Evolutionary conservation across 108 stramenopile genomes (phyloP).

Genomic region (Skeletonema potamos): DNA sequence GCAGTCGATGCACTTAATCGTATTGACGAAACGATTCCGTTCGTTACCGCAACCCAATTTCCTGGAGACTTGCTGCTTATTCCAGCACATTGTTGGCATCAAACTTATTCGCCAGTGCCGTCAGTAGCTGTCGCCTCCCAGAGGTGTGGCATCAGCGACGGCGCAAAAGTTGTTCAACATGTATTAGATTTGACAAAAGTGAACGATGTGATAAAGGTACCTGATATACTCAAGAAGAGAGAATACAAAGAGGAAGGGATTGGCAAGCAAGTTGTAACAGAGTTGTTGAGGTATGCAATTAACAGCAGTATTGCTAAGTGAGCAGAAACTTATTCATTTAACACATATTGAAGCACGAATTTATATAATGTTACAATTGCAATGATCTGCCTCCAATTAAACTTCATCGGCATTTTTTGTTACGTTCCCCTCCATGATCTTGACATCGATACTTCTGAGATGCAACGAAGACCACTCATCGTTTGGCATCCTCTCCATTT

Average conservation of each 20-base stretch:
- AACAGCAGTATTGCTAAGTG: not conserved
- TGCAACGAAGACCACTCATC: not conserved
- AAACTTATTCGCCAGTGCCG: constrained; percentile 60
- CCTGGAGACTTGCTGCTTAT: constrained; percentile 65
- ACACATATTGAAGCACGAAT: not conserved
- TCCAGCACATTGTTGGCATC: constrained; percentile 69
- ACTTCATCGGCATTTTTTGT: not conserved
- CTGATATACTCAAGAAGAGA: constrained; percentile 12
- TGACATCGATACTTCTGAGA: not conserved
- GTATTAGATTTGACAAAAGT: constrained; percentile 22
- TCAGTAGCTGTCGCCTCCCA: constrained; percentile 63
- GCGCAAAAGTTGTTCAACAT: constrained; percentile 44
- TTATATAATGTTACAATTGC: not conserved
- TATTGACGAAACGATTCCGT: constrained; percentile 4
- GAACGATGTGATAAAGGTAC: not conserved
- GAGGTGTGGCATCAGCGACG: constrained; percentile 49
- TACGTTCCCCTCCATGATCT: not conserved
- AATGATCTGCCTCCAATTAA: not conserved
- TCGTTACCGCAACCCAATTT: constrained; percentile 48
- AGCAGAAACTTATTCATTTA: not conserved
- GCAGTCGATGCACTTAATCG: constrained; percentile 1
- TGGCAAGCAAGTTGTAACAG: constrained; percentile 8
- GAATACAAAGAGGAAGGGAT: constrained; percentile 13
- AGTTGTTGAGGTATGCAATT: not conserved
- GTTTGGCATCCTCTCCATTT: not conserved